Evolutionary conservation across 805 yeast genomes (phyloP).

Genomic region (Kodamaea restingae): DNA sequence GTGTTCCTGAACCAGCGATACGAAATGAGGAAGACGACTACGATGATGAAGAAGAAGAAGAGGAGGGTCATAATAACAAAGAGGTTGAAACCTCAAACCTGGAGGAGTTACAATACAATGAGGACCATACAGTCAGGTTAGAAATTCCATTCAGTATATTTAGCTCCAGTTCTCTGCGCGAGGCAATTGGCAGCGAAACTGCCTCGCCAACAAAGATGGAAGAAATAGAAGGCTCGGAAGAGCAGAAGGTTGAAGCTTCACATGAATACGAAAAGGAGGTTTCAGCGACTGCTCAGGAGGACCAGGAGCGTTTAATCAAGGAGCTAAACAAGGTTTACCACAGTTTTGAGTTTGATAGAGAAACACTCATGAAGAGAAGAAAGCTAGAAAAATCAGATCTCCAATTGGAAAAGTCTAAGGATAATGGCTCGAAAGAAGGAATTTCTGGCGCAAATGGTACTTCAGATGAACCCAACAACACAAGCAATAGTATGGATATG

Average conservation of each 20-base stretch:
- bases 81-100: conserved; percentile 1
- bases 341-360: conserved; percentile 70
- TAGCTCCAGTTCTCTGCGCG: background rate
- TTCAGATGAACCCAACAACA: conserved; percentile 8
- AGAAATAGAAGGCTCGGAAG: conserved; percentile 1
- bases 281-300: conserved; percentile 22
- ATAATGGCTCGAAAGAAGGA: conserved; percentile 16
- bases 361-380: conserved; percentile 68
- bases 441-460: conserved; percentile 10
- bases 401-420: conserved; percentile 44
- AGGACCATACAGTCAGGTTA: conserved; percentile 28
- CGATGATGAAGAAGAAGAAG: conserved; percentile 18
- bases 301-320: conserved; percentile 46
- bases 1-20: conserved; percentile 10
- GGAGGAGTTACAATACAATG: conserved; percentile 18
- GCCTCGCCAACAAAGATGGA: conserved; percentile 1
- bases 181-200: background rate
- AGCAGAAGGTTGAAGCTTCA: conserved; percentile 2
- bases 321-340: conserved; percentile 73
- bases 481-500: conserved; percentile 30
- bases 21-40: conserved; percentile 38
- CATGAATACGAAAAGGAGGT: conserved; percentile 4
- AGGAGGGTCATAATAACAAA: conserved; percentile 25
- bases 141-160: conserved; percentile 32
- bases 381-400: conserved; percentile 79